Percentiles rank a stretch among this genome's conserved stretches.
These are phyloP conservation scores for Fusarium drepaniforme DNA, from an alignment of 2,329 filamentous ascomycete species.

Conservation along the genomic window DNA sequence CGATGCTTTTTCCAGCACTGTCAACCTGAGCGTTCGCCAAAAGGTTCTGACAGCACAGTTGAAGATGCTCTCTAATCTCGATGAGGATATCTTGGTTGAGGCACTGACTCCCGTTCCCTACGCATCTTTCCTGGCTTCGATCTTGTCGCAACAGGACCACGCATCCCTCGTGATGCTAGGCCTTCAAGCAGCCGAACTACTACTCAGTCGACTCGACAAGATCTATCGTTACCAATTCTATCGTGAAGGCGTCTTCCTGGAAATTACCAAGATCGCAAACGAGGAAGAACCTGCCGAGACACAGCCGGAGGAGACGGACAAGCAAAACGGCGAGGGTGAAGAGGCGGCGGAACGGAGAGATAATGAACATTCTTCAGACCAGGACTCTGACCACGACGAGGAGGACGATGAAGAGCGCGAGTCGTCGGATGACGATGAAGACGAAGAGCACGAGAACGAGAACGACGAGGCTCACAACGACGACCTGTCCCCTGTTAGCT, in stretches of 20 bases:
- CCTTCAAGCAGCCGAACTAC: conserved; percentile 88
- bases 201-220: conserved; percentile 84
- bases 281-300: conserved; percentile 51
- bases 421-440: conserved; percentile 59
- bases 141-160: conserved; percentile 95
- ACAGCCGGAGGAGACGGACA: conserved; percentile 26
- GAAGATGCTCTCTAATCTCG: conserved; percentile 98
- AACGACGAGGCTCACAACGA: conserved; percentile 66
- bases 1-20: conserved; percentile 96
- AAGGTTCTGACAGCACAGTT: conserved; percentile 96
- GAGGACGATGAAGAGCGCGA: conserved; percentile 52
- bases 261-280: conserved; percentile 84
- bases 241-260: conserved; percentile 92
- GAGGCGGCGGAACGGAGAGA: conserved; percentile 44
- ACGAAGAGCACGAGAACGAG: conserved; percentile 62
- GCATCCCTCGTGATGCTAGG: conserved; percentile 87
- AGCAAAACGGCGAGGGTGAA: conserved; percentile 43
- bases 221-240: conserved; percentile 98
- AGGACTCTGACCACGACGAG: conserved; percentile 45
- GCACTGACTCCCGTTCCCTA: conserved; percentile 91
- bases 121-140: conserved; percentile 94
- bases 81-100: conserved; percentile 85
- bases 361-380: conserved; percentile 46
- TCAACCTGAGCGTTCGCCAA: conserved; percentile 93
- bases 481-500: conserved; percentile 74